Percentiles rank a stretch among this genome's conserved stretches.
These are phyloP conservation scores for Dimocarpus longan DNA, from an alignment of 345 rosid genomes.

Conservation along the genomic window DNA sequence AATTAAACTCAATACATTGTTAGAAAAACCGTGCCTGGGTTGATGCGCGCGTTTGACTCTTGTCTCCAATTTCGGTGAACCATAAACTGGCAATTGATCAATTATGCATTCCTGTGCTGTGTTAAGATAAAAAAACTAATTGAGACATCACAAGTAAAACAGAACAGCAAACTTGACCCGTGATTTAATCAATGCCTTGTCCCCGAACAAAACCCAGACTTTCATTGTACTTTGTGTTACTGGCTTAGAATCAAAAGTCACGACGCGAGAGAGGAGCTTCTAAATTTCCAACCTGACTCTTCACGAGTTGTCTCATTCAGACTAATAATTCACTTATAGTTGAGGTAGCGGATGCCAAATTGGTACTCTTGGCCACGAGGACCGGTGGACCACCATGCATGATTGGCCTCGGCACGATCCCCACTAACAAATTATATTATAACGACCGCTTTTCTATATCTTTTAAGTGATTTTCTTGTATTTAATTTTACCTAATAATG, in stretches of 20 bases:
- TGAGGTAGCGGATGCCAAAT: not conserved
- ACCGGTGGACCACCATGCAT: not conserved
- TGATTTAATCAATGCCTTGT: not conserved
- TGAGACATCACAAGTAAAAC: not conserved
- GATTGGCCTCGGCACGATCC: not conserved
- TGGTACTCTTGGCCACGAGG: not conserved
- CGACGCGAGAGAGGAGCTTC: conserved; percentile 2
- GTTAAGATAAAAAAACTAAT: no score
- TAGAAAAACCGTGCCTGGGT: not conserved
- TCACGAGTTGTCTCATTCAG: not conserved
- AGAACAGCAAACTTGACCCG: not conserved
- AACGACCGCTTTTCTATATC: no score
- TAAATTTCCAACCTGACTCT: not conserved
- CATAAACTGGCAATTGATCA: no score
- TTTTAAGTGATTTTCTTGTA: not conserved
- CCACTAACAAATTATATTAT: not conserved
- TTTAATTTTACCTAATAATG: not conserved
- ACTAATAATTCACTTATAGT: not conserved
- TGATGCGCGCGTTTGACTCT: not conserved
- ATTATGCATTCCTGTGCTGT: no score
- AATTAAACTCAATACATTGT: no score
- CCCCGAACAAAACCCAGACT: not conserved
- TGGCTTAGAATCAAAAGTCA: not conserved
- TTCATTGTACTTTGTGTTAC: not conserved
- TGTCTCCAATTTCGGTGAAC: not conserved